These are phyloP conservation scores for Cryphonectria japonica DNA, from an alignment of 2,329 filamentous ascomycete genomes.

Conservation along the genomic window DNA sequence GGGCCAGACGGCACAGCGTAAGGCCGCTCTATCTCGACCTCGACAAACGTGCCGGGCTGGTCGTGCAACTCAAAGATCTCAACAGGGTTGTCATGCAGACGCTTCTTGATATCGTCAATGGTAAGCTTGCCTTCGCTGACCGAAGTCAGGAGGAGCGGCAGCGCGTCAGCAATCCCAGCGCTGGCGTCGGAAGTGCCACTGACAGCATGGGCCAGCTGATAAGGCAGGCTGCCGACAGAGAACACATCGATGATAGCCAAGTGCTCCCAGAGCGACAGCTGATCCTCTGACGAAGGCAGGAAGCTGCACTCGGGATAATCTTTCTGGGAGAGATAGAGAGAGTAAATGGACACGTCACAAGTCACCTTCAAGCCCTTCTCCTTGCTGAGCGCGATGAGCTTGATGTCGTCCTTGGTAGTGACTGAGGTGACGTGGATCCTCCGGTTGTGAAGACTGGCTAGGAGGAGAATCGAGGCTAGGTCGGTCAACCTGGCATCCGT, in stretches of 20 bases:
- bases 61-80: slow-evolving; percentile 83
- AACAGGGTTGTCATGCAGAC: slow-evolving; percentile 78
- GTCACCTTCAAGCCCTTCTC: slow-evolving; percentile 81
- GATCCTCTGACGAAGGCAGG: slow-evolving; percentile 69
- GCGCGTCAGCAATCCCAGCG: slow-evolving; percentile 71
- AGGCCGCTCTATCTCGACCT: slow-evolving; percentile 75
- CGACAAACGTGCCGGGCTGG: slow-evolving; percentile 72
- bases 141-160: slow-evolving; percentile 76
- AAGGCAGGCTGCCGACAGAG: slow-evolving; percentile 77
- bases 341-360: slow-evolving; percentile 81
- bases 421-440: slow-evolving; percentile 81
- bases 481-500: slow-evolving; percentile 82
- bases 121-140: slow-evolving; percentile 74
- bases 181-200: slow-evolving; percentile 59
- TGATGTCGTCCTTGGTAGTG: slow-evolving; percentile 80
- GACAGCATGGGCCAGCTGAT: slow-evolving; percentile 67
- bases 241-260: slow-evolving; percentile 76
- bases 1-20: slow-evolving; percentile 59
- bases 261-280: slow-evolving; percentile 75
- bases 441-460: slow-evolving; percentile 77
- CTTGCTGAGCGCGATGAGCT: slow-evolving; percentile 76
- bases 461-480: slow-evolving; percentile 76
- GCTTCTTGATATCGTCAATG: slow-evolving; percentile 71
- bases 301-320: slow-evolving; percentile 70
- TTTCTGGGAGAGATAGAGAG: slow-evolving; percentile 72